These are phyloP conservation scores for Penicillium lagena DNA, from an alignment of 495 filamentous ascomycete genomes.

Conservation along the genomic window DNA sequence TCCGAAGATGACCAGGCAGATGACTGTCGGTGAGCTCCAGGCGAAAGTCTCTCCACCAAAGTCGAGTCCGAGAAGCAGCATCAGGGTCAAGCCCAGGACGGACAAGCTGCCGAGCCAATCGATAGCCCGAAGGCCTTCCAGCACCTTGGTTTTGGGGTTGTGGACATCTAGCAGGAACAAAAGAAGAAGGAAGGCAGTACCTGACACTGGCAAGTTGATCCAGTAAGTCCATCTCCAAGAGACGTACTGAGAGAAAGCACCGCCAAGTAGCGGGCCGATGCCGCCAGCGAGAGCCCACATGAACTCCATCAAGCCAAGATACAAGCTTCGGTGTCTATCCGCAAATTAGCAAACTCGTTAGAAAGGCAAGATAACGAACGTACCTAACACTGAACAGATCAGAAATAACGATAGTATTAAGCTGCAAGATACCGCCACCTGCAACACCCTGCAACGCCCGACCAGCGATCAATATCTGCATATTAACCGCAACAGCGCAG, in stretches of 20 bases:
- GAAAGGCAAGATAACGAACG: no score
- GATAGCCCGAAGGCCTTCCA: constrained; percentile 57
- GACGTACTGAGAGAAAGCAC: constrained; percentile 7
- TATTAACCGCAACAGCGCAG: constrained; percentile 5
- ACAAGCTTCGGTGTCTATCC: constrained; percentile 26
- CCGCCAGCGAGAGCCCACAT: constrained; percentile 29
- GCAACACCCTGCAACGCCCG: constrained; percentile 30
- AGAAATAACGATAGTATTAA: constrained; percentile 19
- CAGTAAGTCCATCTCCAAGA: constrained; percentile 37
- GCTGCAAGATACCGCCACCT: constrained; percentile 19
- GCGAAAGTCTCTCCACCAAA: constrained; percentile 59
- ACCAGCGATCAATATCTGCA: constrained; percentile 18
- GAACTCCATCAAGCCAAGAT: constrained; percentile 18
- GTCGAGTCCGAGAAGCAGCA: constrained; percentile 68
- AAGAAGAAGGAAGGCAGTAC: constrained; percentile 51
- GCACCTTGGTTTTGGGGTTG: constrained; percentile 58
- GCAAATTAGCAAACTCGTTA: no score
- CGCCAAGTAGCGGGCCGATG: constrained; percentile 19
- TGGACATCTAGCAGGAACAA: constrained; percentile 58
- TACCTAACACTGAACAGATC: constrained; percentile 37
- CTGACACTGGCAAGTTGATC: constrained; percentile 60
- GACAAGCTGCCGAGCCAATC: constrained; percentile 60
- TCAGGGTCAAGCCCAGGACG: constrained; percentile 58
- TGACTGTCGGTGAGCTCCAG: constrained; percentile 60
- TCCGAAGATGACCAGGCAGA: constrained; percentile 73